Base-by-base conservation (phyloP, 2,329 filamentous ascomycete genomes). In the Colletotrichum tropicale region DNA sequence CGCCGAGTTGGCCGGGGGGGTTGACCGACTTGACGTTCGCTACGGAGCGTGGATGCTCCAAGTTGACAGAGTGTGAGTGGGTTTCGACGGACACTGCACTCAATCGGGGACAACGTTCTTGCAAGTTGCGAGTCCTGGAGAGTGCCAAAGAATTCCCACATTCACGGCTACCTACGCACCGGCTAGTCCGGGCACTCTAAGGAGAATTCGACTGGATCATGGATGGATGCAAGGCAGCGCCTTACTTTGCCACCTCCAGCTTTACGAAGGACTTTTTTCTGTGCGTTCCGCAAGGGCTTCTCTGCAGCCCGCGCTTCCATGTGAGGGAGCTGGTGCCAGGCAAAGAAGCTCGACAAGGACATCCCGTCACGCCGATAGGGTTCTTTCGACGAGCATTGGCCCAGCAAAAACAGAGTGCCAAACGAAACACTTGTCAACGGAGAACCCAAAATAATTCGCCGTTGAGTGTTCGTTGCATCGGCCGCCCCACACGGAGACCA, bases 341-440 rank as follows among this genome's bases (percentile, higher is more conserved):
- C 9, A 13, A 61, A 55, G 43, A 21, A 24, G 30, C 26, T 38
- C 26, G 10, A 36, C 62, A 55, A 55, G 69, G 61, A 62, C 15
- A 75, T 62, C 69, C 72, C 69, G 34, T 48, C 30, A 34, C 16
- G 24, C 16, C 36, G 30, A 43, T 26, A 64, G 32, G 56, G 38
- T 64, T 69, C 36, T 52, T 16, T 71, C 28, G 55, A 66, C 24
- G 61, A 66, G 60, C 61, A 48, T 52, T 55, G 10, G 62, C 68
- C 55, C 36, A 66, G 61, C 58, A 21, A 30, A 58, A 65, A 62
- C 26, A 62, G 18, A 67, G 38, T 48, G 56, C 69, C 73, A 75
- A 75, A 75, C 64, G 73, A 73, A 68, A 73, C 73, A 75, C 70
- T 75, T 73, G 73, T 75, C 69, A 75, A 68, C 28, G 24, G 30